Evolutionary conservation across 2,329 filamentous ascomycete species (phyloP), one percentile per base, ranked within the genome.

Genomic region (Aureobasidium sp.): DNA sequence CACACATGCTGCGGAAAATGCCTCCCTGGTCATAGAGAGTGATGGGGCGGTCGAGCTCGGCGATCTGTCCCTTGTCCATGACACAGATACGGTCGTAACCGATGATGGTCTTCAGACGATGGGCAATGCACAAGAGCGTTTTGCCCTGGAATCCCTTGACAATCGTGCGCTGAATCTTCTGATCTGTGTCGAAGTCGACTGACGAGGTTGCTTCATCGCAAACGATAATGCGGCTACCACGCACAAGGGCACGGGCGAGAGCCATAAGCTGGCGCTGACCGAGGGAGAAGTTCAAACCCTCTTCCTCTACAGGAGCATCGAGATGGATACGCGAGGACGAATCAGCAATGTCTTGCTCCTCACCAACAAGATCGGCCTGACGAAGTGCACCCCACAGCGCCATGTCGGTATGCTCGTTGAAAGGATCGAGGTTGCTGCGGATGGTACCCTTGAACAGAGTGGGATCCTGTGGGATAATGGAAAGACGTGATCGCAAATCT

Each of bases 251-350:
- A 0, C 94, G 87, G 0, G 92, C 92, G 1, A 99, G 82, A 1
- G 94, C 94, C 89, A 97, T 96, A 53, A 97, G 84, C 75, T 97
- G 94, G 3, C 94, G 86, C 77, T 97, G 93, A 7, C 93, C 93
- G 11, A 97, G 86, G 0, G 91, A 96, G 79, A 96, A 97, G 76
- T 97, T 97, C 64, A 96, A 82, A 0, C 94, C 94, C 76, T 97
- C 93, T 72, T 97, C 94, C 68, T 97, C 91, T 2, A 97, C 93
- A 1, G 85, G 71, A 17, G 84, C 88, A 75, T 97, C 93, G 25
- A 99, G 87, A 66, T 91, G 86, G 64, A 96, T 88, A 62, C 89
- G 85, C 11, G 76, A 74, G 5, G 42, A 45, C 15, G 68, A 68
- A 61, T 81, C 75, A 12, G 75, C 72, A 51, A 80, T 77, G 14